phyloP scores from a whole-genome alignment of 2,329 filamentous ascomycete genomes.

The Exophiala sp. region DNA sequence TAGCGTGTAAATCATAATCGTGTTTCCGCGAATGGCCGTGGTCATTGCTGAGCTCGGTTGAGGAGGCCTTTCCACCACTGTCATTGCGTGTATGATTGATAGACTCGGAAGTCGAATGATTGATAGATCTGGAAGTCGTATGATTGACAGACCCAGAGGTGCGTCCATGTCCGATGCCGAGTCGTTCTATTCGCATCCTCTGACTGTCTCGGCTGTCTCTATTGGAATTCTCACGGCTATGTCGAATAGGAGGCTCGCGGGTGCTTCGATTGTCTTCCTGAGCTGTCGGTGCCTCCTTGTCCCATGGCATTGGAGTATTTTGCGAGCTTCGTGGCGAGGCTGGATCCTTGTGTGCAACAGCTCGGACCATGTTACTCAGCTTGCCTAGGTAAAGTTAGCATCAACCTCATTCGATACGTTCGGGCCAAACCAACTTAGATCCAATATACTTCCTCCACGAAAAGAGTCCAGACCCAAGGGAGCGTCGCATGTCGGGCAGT shows the following conservation, averaged over 20 bases:
- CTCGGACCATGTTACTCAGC: conserved; percentile 87
- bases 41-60: conserved; percentile 61
- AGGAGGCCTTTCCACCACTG: conserved; percentile 69
- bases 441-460: conserved; percentile 84
- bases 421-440: conserved; percentile 65
- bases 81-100: conserved; percentile 67
- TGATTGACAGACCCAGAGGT: conserved; percentile 46
- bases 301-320: conserved; percentile 63
- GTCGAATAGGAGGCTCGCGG: conserved; percentile 11
- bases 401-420: conserved; percentile 11
- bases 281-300: conserved; percentile 33
- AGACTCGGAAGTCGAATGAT: conserved; percentile 49
- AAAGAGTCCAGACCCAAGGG: conserved; percentile 89
- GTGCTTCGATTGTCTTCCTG: conserved; percentile 31
- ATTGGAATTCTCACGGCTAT: conserved; percentile 31
- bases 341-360: conserved; percentile 66
- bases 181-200: conserved; percentile 45
- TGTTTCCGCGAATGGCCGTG: conserved; percentile 69
- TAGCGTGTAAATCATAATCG: conserved; percentile 93
- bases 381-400: conserved; percentile 63
- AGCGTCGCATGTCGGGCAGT: conserved; percentile 89
- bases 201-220: conserved; percentile 44
- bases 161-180: neutral
- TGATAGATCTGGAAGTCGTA: conserved; percentile 33
- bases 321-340: conserved; percentile 47